phyloP scores from a whole-genome alignment of 371 early-diverging fungal species.

The Mortierella sp. region DNA sequence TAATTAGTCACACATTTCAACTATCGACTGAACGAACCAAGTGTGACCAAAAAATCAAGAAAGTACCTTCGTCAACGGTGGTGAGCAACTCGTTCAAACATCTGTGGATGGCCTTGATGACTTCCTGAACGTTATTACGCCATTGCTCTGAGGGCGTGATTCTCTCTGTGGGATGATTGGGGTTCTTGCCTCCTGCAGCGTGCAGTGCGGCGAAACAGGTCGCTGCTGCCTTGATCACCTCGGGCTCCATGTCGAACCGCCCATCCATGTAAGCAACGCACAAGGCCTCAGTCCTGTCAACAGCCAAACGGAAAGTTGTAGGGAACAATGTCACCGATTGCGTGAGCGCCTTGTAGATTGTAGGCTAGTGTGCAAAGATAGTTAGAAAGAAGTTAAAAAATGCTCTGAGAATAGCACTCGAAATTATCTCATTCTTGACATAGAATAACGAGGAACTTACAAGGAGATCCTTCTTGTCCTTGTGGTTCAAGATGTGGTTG shows the following conservation, averaged over 20 bases:
- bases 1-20: not conserved
- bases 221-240: conserved; percentile 57
- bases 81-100: conserved; percentile 66
- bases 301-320: conserved; percentile 66
- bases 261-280: conserved; percentile 69
- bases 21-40: not conserved
- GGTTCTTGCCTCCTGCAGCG: conserved; percentile 62
- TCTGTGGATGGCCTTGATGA: conserved; percentile 68
- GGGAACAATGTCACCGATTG: conserved; percentile 67
- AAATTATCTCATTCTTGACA: not conserved
- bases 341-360: conserved; percentile 63
- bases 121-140: conserved; percentile 60
- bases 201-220: conserved; percentile 63
- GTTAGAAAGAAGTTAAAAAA: not conserved
- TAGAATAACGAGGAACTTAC: conserved; percentile 38
- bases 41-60: not conserved
- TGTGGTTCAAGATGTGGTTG: conserved; percentile 61
- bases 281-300: conserved; percentile 64
- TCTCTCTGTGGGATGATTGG: conserved; percentile 51
- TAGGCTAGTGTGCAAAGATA: conserved; percentile 42
- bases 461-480: conserved; percentile 64
- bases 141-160: conserved; percentile 62
- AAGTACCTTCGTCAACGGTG: conserved; percentile 73
- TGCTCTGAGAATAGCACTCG: not conserved
- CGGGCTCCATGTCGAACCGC: conserved; percentile 52